Conservation (phyloP, 495 filamentous ascomycete species). For the Xylaria curta region DNA sequence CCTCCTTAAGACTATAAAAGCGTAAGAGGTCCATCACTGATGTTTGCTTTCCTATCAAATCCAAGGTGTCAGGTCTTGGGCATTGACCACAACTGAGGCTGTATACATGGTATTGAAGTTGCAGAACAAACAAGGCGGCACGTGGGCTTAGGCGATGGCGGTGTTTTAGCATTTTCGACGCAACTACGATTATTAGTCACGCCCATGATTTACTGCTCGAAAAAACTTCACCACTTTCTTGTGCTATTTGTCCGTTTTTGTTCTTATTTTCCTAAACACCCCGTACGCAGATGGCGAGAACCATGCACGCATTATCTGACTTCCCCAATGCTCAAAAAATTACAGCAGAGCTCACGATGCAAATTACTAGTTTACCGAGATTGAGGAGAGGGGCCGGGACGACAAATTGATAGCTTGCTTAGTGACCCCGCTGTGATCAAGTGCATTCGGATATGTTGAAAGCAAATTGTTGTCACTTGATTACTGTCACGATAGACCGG, state of each 20-base stretch:
- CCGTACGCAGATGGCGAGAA: background rate
- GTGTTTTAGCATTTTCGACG: background rate
- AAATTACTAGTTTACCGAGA: background rate
- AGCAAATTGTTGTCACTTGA: background rate
- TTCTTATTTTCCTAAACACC: background rate
- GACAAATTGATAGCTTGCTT: conserved; percentile 4
- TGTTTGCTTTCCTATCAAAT: background rate
- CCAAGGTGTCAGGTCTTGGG: background rate
- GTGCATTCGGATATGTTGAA: background rate
- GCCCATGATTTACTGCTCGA: background rate
- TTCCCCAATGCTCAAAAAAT: background rate
- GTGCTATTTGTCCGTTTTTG: background rate
- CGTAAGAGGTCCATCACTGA: background rate
- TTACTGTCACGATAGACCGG: background rate
- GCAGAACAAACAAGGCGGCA: background rate
- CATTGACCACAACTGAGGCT: background rate
- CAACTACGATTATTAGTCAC: background rate
- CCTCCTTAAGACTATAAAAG: too few relatives aligned
- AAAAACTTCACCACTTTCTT: background rate
- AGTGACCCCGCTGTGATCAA: background rate
- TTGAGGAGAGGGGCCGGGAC: background rate
- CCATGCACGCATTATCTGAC: background rate
- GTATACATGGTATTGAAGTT: background rate
- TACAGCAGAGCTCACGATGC: background rate
- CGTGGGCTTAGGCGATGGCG: background rate